phyloP scores from a whole-genome alignment of 305 asterid species.

The Ajuga reptans region DNA sequence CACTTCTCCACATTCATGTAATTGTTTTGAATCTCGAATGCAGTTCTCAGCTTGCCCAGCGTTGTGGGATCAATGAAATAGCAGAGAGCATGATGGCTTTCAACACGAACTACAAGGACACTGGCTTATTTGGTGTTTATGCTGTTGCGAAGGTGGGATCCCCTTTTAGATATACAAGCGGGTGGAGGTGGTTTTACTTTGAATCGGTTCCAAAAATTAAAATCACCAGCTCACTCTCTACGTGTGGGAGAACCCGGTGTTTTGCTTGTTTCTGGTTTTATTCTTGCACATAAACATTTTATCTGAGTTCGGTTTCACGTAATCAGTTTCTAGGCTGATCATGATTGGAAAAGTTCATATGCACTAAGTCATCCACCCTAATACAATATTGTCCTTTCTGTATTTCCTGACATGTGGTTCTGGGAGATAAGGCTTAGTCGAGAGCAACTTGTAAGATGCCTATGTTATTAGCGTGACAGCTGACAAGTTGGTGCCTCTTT shows the following conservation, averaged over 20 bases:
- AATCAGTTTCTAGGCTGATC: neutral
- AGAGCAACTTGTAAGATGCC: neutral
- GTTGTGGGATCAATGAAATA: constrained; percentile 66
- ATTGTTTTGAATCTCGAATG: constrained; percentile 19
- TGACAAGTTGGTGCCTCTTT: neutral
- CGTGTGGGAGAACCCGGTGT: neutral
- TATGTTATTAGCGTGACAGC: neutral
- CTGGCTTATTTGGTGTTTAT: constrained; percentile 92
- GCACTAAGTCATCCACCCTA: neutral
- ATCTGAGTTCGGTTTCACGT: neutral
- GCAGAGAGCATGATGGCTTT: constrained; percentile 98
- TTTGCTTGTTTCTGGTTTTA: neutral
- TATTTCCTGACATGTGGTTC: neutral
- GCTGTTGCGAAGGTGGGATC: constrained; percentile 80
- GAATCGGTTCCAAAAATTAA: neutral
- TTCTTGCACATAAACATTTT: neutral
- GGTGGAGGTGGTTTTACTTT: neutral
- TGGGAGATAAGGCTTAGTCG: neutral
- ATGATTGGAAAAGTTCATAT: neutral
- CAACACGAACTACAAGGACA: constrained; percentile 88
- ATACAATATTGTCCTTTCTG: neutral
- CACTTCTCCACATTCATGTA: neutral
- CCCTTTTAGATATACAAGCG: neutral
- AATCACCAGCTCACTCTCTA: neutral
- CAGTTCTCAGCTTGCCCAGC: constrained; percentile 86